Base-by-base conservation (phyloP, 176 grass and related monocot species). In the Eleusine indica region DNA sequence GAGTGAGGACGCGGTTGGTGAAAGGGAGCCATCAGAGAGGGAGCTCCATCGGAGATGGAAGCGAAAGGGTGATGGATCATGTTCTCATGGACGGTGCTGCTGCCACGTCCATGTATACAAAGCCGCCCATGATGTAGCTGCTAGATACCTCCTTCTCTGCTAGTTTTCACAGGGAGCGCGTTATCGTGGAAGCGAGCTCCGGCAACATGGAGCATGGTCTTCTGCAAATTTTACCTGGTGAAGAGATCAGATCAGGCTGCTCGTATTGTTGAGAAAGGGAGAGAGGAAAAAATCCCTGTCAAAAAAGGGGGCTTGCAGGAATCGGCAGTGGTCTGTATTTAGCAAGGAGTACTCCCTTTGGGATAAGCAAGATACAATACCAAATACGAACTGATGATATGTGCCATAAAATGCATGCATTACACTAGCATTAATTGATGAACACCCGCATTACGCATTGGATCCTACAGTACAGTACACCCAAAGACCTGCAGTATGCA, bases 201-300 rank as follows among this genome's bases (percentile, higher is more conserved):
- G 18, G 71, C 3, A 22, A 9, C 37, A 22, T 41, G 37, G 53
- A 28, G 19, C 76, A 67, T 32, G 6, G 29, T 79, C 21, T 21
- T 28, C 43, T 66, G 77, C 44, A 79, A 38, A n/a, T n/a, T 79
- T 79, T 66, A 67, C 60, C 62, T 51, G 61, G 18, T 74, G 47
- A 49, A 2, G 32, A 6, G n/a, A 53, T 17, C 11, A 4, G 16
- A 25, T 25, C 51, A 53, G 11, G 51, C 51, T 53, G 14, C 51
- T 53, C 51, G 5, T 25, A 25, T 53, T 53, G 71, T 73, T 51
- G 71, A 48, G 47, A 47, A 48, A 48, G 4, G 66, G 38, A n/a
- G 5, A 39, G 69, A 71, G 47, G 47, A 46, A 22, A 13, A 29
- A 14, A 3, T 43, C 46, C 43, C 43, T 48, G 46, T 72, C n/a